A percentile compares a stretch with the other conserved stretches of the same genome.
Conservation (phyloP, 2,329 filamentous ascomycete species). For the Gnomoniopsis smithogilvyi region DNA sequence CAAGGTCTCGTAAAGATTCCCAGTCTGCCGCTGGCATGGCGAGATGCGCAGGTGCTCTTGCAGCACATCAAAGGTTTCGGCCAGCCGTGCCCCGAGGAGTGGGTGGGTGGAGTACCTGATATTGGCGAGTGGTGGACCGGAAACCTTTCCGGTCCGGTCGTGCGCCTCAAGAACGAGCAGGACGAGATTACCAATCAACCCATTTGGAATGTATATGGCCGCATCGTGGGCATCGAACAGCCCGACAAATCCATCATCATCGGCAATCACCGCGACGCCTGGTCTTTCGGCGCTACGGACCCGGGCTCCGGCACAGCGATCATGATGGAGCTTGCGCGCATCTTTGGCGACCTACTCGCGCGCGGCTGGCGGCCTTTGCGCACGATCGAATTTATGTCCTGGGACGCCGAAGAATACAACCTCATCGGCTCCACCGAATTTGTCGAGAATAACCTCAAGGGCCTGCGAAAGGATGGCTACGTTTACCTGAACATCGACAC, state of each 20-base stretch:
- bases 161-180: conserved; percentile 82
- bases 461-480: conserved; percentile 69
- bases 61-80: conserved; percentile 75
- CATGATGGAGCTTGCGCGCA: conserved; percentile 81
- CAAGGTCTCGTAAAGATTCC: conserved; percentile 77
- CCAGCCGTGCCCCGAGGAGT: conserved; percentile 62
- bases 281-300: conserved; percentile 83
- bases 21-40: conserved; percentile 85
- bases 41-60: conserved; percentile 78
- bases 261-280: conserved; percentile 90
- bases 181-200: conserved; percentile 78
- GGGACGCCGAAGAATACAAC: conserved; percentile 94
- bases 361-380: conserved; percentile 87
- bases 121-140: conserved; percentile 84
- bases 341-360: conserved; percentile 74
- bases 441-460: conserved; percentile 79
- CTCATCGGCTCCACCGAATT: conserved; percentile 91
- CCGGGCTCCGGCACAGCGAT: conserved; percentile 87
- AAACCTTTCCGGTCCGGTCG: conserved; percentile 67
- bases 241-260: conserved; percentile 80
- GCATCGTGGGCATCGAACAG: conserved; percentile 81
- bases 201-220: conserved; percentile 89
- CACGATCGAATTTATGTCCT: conserved; percentile 96
- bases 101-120: conserved; percentile 75
- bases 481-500: conserved; percentile 92